Evolutionary conservation across 148 eudicot genomes (phyloP), one percentile per base, ranked within the genome.

Genomic region (Persicaria maculosa): DNA sequence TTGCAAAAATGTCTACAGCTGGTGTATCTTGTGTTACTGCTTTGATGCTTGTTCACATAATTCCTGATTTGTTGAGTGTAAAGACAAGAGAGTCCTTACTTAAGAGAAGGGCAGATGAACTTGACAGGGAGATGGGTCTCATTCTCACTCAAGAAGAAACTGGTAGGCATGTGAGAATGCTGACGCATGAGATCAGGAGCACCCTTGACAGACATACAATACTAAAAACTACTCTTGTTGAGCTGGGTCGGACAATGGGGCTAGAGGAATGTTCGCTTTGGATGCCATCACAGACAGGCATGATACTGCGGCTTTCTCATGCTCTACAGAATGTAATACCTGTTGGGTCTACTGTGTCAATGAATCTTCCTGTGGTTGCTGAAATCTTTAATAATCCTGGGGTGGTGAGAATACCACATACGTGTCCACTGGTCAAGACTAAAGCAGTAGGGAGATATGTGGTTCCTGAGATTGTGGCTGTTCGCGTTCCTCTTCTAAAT

Each of bases 141-240:
- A 94, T 94, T 6, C 95, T 95, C 54, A 91, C 97, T 6, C 97
- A 94, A 74, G 98, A 94, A 83, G 98, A 94, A 80, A 91, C 97
- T 4, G 98, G 98, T 8, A 65, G 97, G 14, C 96, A 91, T 84
- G 98, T 94, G 65, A 86, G 98, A 75, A 94, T 94, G 97, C 82
- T 94, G 17, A 94, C 98, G 10, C 96, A 65, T 65, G 70, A 65
- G 47, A 65, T 65, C 47, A 40, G 70, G n/a, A 94, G 98, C 84
- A 94, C 98, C 50, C 97, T 94, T 77, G 96, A 94, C 75, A 80
- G 98, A 74, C 98, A 91, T 74, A 91, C 97, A 10, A 94, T 94
- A 71, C 79, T 94, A 14, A 90, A 86, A 80, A 94, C 98, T 54
- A 91, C 98, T 25, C 93, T 91, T 74, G 87, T 94, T 73, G 98